These are phyloP conservation scores for Epithele typhae DNA, from an alignment of 768 basidiomycete genomes.

Conservation along the genomic window DNA sequence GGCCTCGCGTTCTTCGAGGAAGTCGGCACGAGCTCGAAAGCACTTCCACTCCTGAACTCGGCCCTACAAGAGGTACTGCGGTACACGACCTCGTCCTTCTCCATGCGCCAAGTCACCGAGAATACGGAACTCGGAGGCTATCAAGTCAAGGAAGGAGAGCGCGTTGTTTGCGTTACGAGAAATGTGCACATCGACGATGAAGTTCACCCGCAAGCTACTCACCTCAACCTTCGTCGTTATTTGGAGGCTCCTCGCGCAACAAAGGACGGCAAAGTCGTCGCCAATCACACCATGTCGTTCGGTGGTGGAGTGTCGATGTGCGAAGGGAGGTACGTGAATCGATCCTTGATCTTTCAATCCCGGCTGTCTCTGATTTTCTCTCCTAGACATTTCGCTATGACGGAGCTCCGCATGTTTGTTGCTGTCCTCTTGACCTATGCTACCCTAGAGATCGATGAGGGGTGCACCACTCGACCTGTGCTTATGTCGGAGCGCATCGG, in stretches of 20 bases:
- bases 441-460: conserved; percentile 12
- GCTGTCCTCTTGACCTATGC: conserved; percentile 15
- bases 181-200: conserved; percentile 17
- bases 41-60: conserved; percentile 19
- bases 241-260: conserved; percentile 4
- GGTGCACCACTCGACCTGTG: conserved; percentile 7
- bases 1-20: conserved; percentile 10
- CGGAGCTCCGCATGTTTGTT: conserved; percentile 19
- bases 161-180: conserved; percentile 17
- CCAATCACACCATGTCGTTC: conserved; percentile 22
- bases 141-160: conserved; percentile 14
- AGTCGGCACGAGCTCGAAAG: not conserved
- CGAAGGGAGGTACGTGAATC: conserved; percentile 19
- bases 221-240: conserved; percentile 15
- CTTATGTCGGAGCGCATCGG: conserved; percentile 10
- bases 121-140: conserved; percentile 17
- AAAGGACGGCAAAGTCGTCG: conserved; percentile 14
- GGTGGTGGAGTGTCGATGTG: conserved; percentile 26
- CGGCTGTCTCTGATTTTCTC: not conserved
- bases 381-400: conserved; percentile 19
- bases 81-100: conserved; percentile 12
- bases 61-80: conserved; percentile 24
- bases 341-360: not conserved
- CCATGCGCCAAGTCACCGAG: conserved; percentile 16
- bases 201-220: conserved; percentile 11